These are phyloP conservation scores for Petunia axillaris DNA, from an alignment of 257 asterid species.

Conservation along the genomic window DNA sequence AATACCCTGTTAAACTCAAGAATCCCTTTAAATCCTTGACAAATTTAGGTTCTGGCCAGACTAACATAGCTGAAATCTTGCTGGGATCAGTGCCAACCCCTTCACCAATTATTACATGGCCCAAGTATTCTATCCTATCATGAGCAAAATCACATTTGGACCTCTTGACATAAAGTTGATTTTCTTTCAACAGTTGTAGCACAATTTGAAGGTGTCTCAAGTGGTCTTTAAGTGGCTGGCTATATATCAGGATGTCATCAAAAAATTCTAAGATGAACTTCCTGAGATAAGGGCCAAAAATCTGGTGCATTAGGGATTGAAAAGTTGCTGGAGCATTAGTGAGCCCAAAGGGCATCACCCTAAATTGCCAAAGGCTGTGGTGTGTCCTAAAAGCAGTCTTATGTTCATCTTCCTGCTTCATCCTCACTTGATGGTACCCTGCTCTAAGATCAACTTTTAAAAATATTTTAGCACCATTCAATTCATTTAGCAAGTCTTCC, in stretches of 20 bases:
- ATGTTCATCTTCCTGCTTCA: neutral
- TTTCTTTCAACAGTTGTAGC: neutral
- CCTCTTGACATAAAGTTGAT: neutral
- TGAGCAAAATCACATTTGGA: neutral
- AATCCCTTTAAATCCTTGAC: neutral
- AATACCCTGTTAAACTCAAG: neutral
- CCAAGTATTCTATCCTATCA: neutral
- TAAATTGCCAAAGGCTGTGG: neutral
- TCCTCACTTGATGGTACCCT: too few relatives aligned
- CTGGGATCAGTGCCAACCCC: neutral
- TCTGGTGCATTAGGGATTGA: neutral
- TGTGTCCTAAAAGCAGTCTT: slow-evolving; percentile 9
- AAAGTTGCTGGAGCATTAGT: neutral
- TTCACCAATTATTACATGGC: neutral
- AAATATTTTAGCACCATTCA: neutral
- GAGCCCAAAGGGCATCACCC: too few relatives aligned
- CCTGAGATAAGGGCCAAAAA: neutral
- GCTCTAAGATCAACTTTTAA: slow-evolving; percentile 21
- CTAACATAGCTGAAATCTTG: neutral
- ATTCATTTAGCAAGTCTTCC: neutral
- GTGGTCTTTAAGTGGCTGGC: neutral
- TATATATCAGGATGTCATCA: neutral
- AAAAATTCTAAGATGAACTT: neutral
- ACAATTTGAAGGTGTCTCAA: neutral
- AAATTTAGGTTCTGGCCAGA: neutral